Percentiles rank a stretch among this genome's conserved stretches.
Evolutionary conservation across 1,284 basidiomycete species (phyloP).

Genomic region (Chalciporus sp.): DNA sequence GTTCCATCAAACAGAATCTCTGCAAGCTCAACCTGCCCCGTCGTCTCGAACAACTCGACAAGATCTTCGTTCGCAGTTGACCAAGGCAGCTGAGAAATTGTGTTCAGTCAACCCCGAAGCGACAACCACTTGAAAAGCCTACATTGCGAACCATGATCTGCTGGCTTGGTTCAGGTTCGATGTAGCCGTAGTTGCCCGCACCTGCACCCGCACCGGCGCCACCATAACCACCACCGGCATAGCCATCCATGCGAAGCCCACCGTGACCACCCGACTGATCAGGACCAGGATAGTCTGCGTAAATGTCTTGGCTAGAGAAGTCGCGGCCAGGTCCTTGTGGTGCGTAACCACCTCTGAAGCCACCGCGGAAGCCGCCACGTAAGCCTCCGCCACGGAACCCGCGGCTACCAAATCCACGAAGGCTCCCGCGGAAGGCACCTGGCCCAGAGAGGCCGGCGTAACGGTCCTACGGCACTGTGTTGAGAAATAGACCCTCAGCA

Average conservation of each 20-base stretch:
- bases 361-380: constrained; percentile 58
- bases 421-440: constrained; percentile 66
- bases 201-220: constrained; percentile 42
- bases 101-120: not conserved
- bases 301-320: constrained; percentile 78
- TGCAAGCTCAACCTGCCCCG: constrained; percentile 90
- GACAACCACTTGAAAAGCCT: constrained; percentile 39
- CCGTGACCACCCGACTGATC: constrained; percentile 59
- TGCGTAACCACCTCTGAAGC: constrained; percentile 54
- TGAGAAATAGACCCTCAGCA: constrained; percentile 3
- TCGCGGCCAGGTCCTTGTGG: constrained; percentile 63
- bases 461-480: constrained; percentile 65
- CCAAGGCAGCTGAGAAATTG: constrained; percentile 80
- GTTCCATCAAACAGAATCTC: constrained; percentile 92
- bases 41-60: constrained; percentile 97
- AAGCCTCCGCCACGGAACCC: constrained; percentile 35
- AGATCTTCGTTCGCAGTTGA: constrained; percentile 99
- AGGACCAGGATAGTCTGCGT: constrained; percentile 81
- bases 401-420: constrained; percentile 49
- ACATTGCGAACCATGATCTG: constrained; percentile 99
- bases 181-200: constrained; percentile 34
- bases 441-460: constrained; percentile 80
- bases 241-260: constrained; percentile 53
- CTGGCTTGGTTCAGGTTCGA: constrained; percentile 80
- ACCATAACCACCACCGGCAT: constrained; percentile 34